Conservation (phyloP, 176 grass and related monocot genomes). For the Musa beccarii region DNA sequence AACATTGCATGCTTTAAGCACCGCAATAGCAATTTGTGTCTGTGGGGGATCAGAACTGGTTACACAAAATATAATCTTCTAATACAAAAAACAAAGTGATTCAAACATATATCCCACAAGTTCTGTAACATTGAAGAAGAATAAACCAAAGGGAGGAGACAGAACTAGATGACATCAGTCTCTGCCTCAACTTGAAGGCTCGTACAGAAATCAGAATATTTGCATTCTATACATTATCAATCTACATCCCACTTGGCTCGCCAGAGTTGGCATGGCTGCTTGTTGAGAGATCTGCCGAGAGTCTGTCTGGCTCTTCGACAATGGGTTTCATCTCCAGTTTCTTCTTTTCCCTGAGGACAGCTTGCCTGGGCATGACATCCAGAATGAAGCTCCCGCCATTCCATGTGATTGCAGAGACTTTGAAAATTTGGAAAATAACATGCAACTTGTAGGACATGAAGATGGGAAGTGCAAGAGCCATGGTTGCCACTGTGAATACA, state of each 20-base stretch:
- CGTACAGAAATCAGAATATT: no score
- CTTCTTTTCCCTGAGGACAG: slow-evolving; percentile 71
- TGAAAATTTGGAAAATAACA: slow-evolving; percentile 71
- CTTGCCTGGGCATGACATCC: slow-evolving; percentile 77
- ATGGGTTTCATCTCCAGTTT: slow-evolving; percentile 64
- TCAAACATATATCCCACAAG: no score
- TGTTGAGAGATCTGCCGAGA: not conserved
- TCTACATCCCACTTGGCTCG: not conserved
- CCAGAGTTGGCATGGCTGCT: not conserved
- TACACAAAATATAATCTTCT: no score
- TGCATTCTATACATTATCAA: no score
- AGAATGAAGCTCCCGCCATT: slow-evolving; percentile 91
- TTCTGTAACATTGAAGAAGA: no score
- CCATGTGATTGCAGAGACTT: slow-evolving; percentile 79
- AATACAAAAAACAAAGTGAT: no score
- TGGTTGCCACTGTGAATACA: slow-evolving; percentile 69
- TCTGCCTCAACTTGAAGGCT: no score
- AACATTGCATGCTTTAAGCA: no score
- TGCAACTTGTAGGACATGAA: slow-evolving; percentile 89
- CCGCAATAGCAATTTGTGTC: no score
- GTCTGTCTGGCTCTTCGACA: not conserved
- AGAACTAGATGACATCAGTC: no score
- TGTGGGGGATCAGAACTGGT: no score
- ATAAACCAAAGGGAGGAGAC: no score
- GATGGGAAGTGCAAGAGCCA: slow-evolving; percentile 74